Base-by-base conservation (phyloP, 1,284 basidiomycete species). In the Leccinum pallidistipes region DNA sequence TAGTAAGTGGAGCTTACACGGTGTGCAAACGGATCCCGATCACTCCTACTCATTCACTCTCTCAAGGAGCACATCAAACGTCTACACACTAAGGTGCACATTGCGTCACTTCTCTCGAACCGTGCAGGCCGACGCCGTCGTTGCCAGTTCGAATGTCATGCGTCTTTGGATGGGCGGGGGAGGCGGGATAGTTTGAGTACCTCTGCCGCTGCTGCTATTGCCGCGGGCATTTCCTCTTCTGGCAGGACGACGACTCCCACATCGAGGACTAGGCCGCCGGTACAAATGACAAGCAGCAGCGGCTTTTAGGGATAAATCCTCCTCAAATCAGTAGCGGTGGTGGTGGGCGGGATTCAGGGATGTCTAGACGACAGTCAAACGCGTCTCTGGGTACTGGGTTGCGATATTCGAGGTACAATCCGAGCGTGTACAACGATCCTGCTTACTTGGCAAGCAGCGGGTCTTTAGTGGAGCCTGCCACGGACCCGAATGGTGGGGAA, bases 371-470 rank as follows among this genome's bases (percentile, higher is more conserved):
- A 1, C 54, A 38, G 14, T 55, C 54, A 2, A 75, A 21, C 9
- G 62, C 64, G 16, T 73, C 71, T 11, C 24, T 67, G 55, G 62
- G 59, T 21, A 73, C 71, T 47, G 43, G 18, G 14, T 50, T 14
- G 49, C 49, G 27, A 16, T 65, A 71, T 55, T 36, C 64, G 2
- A 63, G 68, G 6, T 67, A 65, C 31, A 43, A 75, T 31, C 71
- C 73, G 1, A 55, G 10, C 38, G 9, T 60, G 56, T 74, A 75
- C 62, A 65, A 72, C 7, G 68, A 73, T 32, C 66, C 64, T 27
- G 66, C 71, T 0, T 69, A 69, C 45, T 49, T 73, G 0, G 64
- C 59, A 1, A 72, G 71, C 62, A 66, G 21, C 21, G 72, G 75
- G 12, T 69, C 66, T 1, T 53, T 75, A 11, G 24, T 63, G 27